Evolutionary conservation across 192 early-diverging fungal genomes (phyloP).

Genomic region (Phycomyces blakesleeanus): DNA sequence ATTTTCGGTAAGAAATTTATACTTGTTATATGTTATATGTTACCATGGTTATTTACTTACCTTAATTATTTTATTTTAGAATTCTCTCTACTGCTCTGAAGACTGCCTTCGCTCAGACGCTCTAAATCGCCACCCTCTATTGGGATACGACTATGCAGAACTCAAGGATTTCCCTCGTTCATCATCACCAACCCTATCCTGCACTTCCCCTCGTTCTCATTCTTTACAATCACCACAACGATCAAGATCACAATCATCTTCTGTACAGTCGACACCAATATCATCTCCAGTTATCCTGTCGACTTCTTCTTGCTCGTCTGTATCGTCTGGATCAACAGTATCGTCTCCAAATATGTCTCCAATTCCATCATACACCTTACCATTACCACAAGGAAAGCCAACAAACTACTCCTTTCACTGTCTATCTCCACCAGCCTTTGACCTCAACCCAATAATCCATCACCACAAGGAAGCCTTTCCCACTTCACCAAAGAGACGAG

Average conservation of each 20-base stretch:
- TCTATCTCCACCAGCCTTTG: constrained; percentile 7
- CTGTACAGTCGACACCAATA: too few species aligned
- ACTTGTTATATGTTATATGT: neutral
- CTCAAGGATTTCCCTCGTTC: constrained; percentile 35
- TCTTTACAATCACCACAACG: too few species aligned
- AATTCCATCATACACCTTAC: constrained; percentile 14
- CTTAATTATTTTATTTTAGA: constrained; percentile 5
- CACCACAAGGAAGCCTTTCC: too few species aligned
- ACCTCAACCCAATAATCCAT: neutral
- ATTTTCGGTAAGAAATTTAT: constrained; percentile 25
- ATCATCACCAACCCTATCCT: constrained; percentile 16
- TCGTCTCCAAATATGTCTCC: constrained; percentile 7
- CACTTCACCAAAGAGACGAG: too few species aligned
- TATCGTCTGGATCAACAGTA: neutral
- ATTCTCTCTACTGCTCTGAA: constrained; percentile 36
- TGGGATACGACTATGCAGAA: constrained; percentile 37
- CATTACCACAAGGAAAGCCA: too few species aligned
- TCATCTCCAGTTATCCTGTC: too few species aligned
- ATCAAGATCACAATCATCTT: too few species aligned
- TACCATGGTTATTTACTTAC: neutral
- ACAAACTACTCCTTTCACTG: neutral
- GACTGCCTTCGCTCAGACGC: constrained; percentile 29
- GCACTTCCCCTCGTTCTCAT: too few species aligned
- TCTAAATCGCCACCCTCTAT: constrained; percentile 28
- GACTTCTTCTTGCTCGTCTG: constrained; percentile 7